Base-by-base conservation (phyloP, 2,329 filamentous ascomycete genomes). In the Nemania serpens region DNA sequence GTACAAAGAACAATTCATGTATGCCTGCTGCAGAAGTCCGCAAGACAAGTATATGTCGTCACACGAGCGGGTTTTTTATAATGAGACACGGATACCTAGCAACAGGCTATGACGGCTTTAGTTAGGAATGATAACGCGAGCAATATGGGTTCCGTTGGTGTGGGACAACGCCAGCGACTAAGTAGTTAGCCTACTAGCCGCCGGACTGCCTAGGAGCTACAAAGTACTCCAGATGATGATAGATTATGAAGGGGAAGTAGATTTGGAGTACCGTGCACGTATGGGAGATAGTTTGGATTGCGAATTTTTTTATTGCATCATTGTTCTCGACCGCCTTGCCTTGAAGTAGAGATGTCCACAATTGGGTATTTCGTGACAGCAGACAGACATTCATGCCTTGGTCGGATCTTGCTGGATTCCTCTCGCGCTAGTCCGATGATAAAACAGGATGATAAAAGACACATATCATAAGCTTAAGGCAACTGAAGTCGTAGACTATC, bases 1-100 rank as follows among this genome's bases (percentile, higher is more conserved):
- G 43, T 55, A 68, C 63, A 68, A 64, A 49, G 58, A 46, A 4
- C 25, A 29, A 29, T 29, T 29, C 25, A 53, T 55, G 58, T 51
- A 52, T 57, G 52, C 63, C 59, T 69, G 66, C 50, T 66, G 59
- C 58, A 54, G 59, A 65, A 63, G 55, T 59, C 53, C 62, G 55
- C 59, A 49, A 43, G 51, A 64, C 50, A 57, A 63, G 22, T 51
- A 52, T 39, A 59, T 60, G 60, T 57, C 46, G 63, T 64, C 53
- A 48, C 18, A 34, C 25, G 36, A 52, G 45, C 18, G 39, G 57
- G 47, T 29, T 57, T 61, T 59, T 53, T 20, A 7, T 59, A 58
- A 58, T 29, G 51, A 50, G 55, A 49, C 51, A 62, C 49, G 61
- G 42, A 49, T 55, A 58, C 50, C 17, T 15, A 36, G 41, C 39